Evolutionary conservation across 345 rosid species (phyloP), one percentile per base, ranked within the genome.

Genomic region (Orychophragmus violaceus): DNA sequence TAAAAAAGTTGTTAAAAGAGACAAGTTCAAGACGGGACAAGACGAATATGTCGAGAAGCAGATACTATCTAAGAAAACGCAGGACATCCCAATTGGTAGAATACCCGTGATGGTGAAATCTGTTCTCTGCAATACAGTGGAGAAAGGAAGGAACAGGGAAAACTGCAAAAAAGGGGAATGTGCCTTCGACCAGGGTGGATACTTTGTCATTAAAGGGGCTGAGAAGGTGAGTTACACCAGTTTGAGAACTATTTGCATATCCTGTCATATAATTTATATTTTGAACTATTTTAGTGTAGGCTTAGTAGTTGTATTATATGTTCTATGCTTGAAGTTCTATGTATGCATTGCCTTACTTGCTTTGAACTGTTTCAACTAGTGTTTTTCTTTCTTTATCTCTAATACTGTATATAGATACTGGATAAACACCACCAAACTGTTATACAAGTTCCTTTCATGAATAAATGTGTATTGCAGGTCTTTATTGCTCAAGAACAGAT

Each of bases 81-180:
- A 80, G 68, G 89, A 86, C 37, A 79, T 90, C 37, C 53, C 76
- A 9, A 66, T 85, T 66, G 97, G 98, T 21, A 82, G 90, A 80
- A 78, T 93, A 8, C 97, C 98, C 17, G 89, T 90, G 68, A 93
- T 90, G 96, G 96, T 90, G 61, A 85, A 81, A 64, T 90, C 98
- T 50, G 75, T 82, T n/a, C 82, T 88, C n/a, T 93, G 96, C 76
- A 84, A 96, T 79, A 82, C 85, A 84, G 75, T 28, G 19, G 82
- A 64, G 46, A 76, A 50, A 17, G 85, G 79, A 53, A 82, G 80
- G 59, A 23, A 50, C 1, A 59, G 22, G 51, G 64, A 45, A 25
- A 62, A 11, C 18, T n/a, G 21, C 62, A 51, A 42, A 59, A 72
- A 73, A 62, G 82, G 69, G 45, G 96, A 93, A 44, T 93, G 98